Evolutionary conservation across 78 protist genomes (phyloP), one percentile per base, ranked within the genome.

Genomic region (Chrysochromulina parva): DNA sequence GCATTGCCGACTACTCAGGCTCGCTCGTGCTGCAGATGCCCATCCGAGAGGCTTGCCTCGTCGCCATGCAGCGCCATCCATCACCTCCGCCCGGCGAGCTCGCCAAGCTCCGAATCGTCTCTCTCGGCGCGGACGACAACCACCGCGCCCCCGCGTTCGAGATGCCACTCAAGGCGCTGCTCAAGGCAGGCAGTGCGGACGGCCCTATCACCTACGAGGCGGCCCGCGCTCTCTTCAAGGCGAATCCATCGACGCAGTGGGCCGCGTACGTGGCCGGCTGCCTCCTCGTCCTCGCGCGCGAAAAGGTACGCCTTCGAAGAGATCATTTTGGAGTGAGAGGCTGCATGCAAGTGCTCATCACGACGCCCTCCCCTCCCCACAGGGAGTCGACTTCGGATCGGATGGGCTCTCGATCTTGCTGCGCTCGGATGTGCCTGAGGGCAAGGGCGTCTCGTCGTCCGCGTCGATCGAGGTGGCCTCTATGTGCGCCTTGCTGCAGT

Each of bases 21-120:
- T 53, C 86, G 16, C 86, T 50, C 47, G 86, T 78, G 50, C 86
- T 78, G 60, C 86, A 78, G 86, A 53, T 78, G 86, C 86, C 86
- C 4, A 53, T 53, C 5, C 16, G 20, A 4, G 86, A 78, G 60
- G 86, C 62, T 17, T 50, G 62, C 20, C 0, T 50, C 47, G 86
- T 53, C 47, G 86, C 86, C 10, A 20, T 28, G 53, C 86, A 53
- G 60, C 58, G 85, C 6, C 60, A 16, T 7, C 59, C 58, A 3
- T 1, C 78, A 13, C 24, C 13, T 13, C 24, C 62, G 62, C 62
- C 62, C 62, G 62, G 62, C 62, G 62, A 58, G 62, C 62, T 7
- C 62, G 62, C 24, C 62, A 58, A 7, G 62, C 62, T 58, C 24
- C 62, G 62, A 13, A 58, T 58, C 62, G 62, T 58, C 62, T 58